phyloP scores from a whole-genome alignment of 768 basidiomycete species.

The Ephemerocybe angulata region DNA sequence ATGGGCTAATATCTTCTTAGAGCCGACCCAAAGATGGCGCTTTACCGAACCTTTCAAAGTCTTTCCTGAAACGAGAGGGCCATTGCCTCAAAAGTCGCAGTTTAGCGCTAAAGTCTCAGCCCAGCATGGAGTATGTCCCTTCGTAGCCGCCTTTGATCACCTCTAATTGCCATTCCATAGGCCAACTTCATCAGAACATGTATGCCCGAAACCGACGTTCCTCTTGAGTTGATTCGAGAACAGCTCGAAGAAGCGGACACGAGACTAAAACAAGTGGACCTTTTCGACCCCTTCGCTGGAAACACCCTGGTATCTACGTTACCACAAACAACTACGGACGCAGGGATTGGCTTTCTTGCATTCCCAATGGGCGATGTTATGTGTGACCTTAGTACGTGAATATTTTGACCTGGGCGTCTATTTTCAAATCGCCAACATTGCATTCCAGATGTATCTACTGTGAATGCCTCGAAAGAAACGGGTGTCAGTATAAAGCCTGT shows the following conservation, averaged over 20 bases:
- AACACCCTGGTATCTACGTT: conserved; percentile 46
- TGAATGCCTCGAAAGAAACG: conserved; percentile 24
- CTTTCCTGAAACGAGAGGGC: conserved; percentile 57
- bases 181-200: conserved; percentile 67
- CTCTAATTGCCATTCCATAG: conserved; percentile 32
- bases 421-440: conserved; percentile 5
- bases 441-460: conserved; percentile 49
- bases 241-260: conserved; percentile 47
- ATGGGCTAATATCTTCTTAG: not conserved
- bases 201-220: conserved; percentile 72
- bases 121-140: conserved; percentile 59
- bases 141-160: not conserved
- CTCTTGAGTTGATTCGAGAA: conserved; percentile 60
- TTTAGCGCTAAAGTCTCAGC: conserved; percentile 45
- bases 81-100: conserved; percentile 24
- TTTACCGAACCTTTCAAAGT: conserved; percentile 31
- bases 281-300: conserved; percentile 57
- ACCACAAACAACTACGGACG: conserved; percentile 18
- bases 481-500: conserved; percentile 36
- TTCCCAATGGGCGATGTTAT: conserved; percentile 66
- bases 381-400: conserved; percentile 55
- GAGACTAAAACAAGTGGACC: conserved; percentile 27
- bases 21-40: conserved; percentile 1
- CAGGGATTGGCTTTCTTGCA: conserved; percentile 33
- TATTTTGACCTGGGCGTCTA: not conserved